These are phyloP conservation scores for Cordia subcordata DNA, from an alignment of 257 asterid species.

Conservation along the genomic window DNA sequence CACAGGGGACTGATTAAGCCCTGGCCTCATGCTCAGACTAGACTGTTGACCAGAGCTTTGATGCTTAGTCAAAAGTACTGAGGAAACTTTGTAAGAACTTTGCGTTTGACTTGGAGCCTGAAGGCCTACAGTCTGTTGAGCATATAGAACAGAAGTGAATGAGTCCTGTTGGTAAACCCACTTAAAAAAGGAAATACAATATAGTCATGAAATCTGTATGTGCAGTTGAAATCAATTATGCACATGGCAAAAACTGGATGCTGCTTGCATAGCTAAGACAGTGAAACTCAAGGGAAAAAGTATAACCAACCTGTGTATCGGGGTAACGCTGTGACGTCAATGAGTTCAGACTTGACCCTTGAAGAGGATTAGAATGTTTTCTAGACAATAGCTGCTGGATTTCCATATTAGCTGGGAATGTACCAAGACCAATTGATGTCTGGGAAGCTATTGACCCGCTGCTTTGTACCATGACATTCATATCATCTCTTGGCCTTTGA, in stretches of 20 bases:
- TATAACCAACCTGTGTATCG: slow-evolving; percentile 29
- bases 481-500: slow-evolving; percentile 30
- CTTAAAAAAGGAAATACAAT: slow-evolving; percentile 13
- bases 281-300: not conserved
- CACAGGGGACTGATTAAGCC: slow-evolving; percentile 28
- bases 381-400: slow-evolving; percentile 21
- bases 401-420: slow-evolving; percentile 12
- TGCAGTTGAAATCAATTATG: not conserved
- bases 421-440: slow-evolving; percentile 22
- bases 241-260: not conserved
- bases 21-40: slow-evolving; percentile 18
- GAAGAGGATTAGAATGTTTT: slow-evolving; percentile 23
- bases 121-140: slow-evolving; percentile 30
- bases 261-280: not conserved
- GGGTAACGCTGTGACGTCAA: slow-evolving; percentile 30
- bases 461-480: slow-evolving; percentile 11
- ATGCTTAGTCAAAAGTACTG: slow-evolving; percentile 20
- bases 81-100: slow-evolving; percentile 23
- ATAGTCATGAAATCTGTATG: no score
- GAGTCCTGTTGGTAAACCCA: slow-evolving; percentile 28
- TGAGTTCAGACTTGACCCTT: slow-evolving; percentile 24
- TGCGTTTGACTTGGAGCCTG: slow-evolving; percentile 30
- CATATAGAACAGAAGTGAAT: slow-evolving; percentile 18
- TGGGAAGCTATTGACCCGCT: slow-evolving; percentile 36
- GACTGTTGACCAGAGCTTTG: slow-evolving; percentile 22